A percentile compares a stretch with the other conserved stretches of the same genome.
These are phyloP conservation scores for Fonsecaea multimorphosa DNA, from an alignment of 2,329 filamentous ascomycete species.

Conservation along the genomic window DNA sequence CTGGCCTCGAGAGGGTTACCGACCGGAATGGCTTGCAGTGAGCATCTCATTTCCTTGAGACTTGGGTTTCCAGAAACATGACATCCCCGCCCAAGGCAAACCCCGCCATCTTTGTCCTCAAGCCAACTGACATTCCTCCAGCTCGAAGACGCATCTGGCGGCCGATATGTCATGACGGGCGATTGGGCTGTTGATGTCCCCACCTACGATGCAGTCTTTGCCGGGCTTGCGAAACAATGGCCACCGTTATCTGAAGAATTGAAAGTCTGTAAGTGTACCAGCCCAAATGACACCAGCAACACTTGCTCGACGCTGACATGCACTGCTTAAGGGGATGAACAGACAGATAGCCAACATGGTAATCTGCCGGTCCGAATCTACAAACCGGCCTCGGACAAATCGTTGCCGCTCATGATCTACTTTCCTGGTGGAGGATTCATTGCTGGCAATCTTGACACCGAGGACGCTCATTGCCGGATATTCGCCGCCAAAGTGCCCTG, in stretches of 20 bases:
- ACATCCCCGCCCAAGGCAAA: background rate
- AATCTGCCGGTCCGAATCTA: slow-evolving; percentile 35
- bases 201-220: slow-evolving; percentile 33
- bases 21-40: slow-evolving; percentile 36
- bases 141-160: slow-evolving; percentile 36
- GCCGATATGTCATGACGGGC: slow-evolving; percentile 33
- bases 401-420: slow-evolving; percentile 46
- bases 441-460: slow-evolving; percentile 45
- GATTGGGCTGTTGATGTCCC: slow-evolving; percentile 32
- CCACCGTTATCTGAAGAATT: slow-evolving; percentile 29
- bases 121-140: slow-evolving; percentile 8
- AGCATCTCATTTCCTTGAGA: slow-evolving; percentile 4
- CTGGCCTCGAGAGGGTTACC: slow-evolving; percentile 33
- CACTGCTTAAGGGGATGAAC: slow-evolving; percentile 28
- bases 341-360: slow-evolving; percentile 26
- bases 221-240: slow-evolving; percentile 32
- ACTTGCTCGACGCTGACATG: background rate
- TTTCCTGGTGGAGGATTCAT: slow-evolving; percentile 48
- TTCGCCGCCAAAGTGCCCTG: slow-evolving; percentile 43
- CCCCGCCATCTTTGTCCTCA: background rate
- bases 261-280: slow-evolving; percentile 31
- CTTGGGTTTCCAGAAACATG: background rate
- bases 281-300: background rate
- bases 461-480: slow-evolving; percentile 46
- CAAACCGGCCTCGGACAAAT: slow-evolving; percentile 28